A percentile compares a stretch with the other conserved stretches of the same genome.
phyloP scores from a whole-genome alignment of 148 eudicot species.

The Camellia lanceoleosa region DNA sequence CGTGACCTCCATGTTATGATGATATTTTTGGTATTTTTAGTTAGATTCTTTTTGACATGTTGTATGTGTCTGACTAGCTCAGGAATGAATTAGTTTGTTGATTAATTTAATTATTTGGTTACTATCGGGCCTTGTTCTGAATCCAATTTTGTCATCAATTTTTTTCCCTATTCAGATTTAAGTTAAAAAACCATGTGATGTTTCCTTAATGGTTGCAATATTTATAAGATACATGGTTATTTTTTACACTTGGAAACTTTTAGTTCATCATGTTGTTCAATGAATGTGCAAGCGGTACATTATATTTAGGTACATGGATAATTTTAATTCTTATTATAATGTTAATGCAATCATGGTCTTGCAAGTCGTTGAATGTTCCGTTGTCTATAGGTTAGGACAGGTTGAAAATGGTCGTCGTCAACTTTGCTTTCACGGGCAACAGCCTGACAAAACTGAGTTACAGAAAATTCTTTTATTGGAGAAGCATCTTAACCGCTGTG shows the following conservation, averaged over 20 bases:
- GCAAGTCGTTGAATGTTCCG: neutral
- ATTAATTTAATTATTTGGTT: neutral
- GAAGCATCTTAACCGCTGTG: conserved; percentile 38
- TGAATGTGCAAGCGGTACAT: neutral
- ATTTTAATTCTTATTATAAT: neutral
- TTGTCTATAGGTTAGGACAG: conserved; percentile 54
- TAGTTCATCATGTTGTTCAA: neutral
- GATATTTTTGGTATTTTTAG: neutral
- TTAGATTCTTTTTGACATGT: neutral
- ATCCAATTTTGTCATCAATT: neutral
- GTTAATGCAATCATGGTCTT: neutral
- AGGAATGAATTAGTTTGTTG: neutral
- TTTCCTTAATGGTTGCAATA: neutral
- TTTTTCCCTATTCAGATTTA: neutral
- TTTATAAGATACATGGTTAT: conserved; percentile 6
- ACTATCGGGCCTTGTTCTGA: neutral
- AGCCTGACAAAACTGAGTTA: conserved; percentile 32
- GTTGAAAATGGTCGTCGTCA: conserved; percentile 55
- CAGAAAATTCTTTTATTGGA: conserved; percentile 43
- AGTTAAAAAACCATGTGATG: neutral
- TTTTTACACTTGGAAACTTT: neutral
- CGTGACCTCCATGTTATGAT: neutral
- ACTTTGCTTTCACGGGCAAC: conserved; percentile 38
- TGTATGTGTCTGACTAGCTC: neutral
- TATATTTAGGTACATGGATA: neutral